A percentile compares a stretch with the other conserved stretches of the same genome.
Evolutionary conservation across 495 filamentous ascomycete species (phyloP).

Genomic region (Copromyces sp.): DNA sequence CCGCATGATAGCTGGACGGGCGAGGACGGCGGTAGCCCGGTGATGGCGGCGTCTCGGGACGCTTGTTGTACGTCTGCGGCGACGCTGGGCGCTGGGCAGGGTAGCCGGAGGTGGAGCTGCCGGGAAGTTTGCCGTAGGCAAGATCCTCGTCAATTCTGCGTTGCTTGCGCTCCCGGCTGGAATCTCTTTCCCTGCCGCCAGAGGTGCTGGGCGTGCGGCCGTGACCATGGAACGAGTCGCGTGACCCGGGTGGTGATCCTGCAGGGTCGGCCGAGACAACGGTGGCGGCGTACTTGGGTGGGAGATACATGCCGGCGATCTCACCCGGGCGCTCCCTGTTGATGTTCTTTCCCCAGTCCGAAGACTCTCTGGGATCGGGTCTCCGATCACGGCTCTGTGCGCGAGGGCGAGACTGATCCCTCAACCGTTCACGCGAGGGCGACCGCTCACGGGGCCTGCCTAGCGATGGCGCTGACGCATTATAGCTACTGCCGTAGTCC

Average conservation of each 20-base stretch:
- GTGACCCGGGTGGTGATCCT: slow-evolving; percentile 15
- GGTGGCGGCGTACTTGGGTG: slow-evolving; percentile 17
- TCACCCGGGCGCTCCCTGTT: slow-evolving; percentile 4
- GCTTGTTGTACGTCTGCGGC: slow-evolving; percentile 19
- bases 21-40: slow-evolving; percentile 12
- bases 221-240: slow-evolving; percentile 23
- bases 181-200: slow-evolving; percentile 19
- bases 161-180: slow-evolving; percentile 16
- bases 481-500: slow-evolving; percentile 7
- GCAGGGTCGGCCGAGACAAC: slow-evolving; percentile 10
- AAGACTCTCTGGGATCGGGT: neutral
- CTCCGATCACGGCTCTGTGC: slow-evolving; percentile 3
- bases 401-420: neutral
- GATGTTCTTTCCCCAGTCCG: slow-evolving; percentile 7
- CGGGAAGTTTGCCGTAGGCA: slow-evolving; percentile 33
- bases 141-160: slow-evolving; percentile 33
- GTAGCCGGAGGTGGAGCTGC: neutral
- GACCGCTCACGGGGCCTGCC: slow-evolving; percentile 7
- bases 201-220: slow-evolving; percentile 11
- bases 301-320: slow-evolving; percentile 10
- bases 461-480: slow-evolving; percentile 10
- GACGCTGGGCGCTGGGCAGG: neutral
- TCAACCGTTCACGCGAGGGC: slow-evolving; percentile 4
- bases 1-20: neutral
- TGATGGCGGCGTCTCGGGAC: slow-evolving; percentile 19